A percentile compares a stretch with the other conserved stretches of the same genome.
These are phyloP conservation scores for Paracoccidioides lutzii DNA, from an alignment of 2,329 filamentous ascomycete genomes.

Conservation along the genomic window DNA sequence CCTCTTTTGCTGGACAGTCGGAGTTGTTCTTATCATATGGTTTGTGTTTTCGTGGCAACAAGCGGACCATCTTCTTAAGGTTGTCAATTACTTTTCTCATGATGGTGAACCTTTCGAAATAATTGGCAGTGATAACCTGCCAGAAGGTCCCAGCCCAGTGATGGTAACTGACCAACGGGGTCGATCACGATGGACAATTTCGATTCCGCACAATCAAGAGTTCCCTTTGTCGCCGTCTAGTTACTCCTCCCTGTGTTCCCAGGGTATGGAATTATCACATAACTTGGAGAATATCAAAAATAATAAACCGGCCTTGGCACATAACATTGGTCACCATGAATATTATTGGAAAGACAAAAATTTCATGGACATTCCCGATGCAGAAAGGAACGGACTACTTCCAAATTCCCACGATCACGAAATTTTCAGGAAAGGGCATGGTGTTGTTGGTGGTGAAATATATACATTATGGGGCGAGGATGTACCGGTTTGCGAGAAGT, in stretches of 20 bases:
- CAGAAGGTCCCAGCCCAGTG: constrained; percentile 59
- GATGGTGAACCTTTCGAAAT: constrained; percentile 48
- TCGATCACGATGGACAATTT: constrained; percentile 64
- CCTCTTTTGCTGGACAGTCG: constrained; percentile 41
- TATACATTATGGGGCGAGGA: constrained; percentile 10
- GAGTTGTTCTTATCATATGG: constrained; percentile 42
- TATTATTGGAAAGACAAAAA: constrained; percentile 54
- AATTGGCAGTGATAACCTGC: constrained; percentile 52
- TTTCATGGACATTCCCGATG: constrained; percentile 64
- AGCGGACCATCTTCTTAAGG: constrained; percentile 19
- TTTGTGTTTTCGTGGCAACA: constrained; percentile 19
- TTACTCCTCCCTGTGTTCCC: constrained; percentile 56
- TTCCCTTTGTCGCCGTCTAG: constrained; percentile 56
- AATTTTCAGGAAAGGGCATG: background rate
- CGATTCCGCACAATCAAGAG: constrained; percentile 52
- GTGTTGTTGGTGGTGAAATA: constrained; percentile 25
- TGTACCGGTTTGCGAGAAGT: constrained; percentile 50
- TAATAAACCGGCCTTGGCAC: constrained; percentile 13
- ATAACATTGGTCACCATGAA: constrained; percentile 23
- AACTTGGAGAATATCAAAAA: constrained; percentile 42
- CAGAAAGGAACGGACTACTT: constrained; percentile 52
- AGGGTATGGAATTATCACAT: constrained; percentile 52
- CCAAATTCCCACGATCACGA: constrained; percentile 23
- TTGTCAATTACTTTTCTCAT: constrained; percentile 28
- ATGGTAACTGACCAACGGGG: constrained; percentile 54